Conservation (phyloP, 805 yeast species). For the Candida parachauliodes region DNA sequence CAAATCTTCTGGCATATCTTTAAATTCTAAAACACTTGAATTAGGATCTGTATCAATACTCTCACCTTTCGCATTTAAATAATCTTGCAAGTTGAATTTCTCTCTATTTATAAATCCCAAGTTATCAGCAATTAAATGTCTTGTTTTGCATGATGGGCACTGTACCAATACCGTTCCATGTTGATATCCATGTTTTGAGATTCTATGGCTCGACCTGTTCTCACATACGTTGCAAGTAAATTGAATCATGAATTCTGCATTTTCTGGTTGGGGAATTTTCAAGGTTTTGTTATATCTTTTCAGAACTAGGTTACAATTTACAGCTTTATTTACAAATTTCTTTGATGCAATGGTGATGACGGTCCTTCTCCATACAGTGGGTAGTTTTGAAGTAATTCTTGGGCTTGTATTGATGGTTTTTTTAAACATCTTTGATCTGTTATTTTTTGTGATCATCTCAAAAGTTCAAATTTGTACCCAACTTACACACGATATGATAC, state of each 20-base stretch:
- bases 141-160: constrained; percentile 85
- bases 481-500: neutral
- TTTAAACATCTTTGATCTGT: neutral
- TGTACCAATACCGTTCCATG: constrained; percentile 83
- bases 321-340: too few species aligned
- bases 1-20: constrained; percentile 60
- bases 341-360: too few species aligned
- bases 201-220: constrained; percentile 80
- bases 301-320: neutral
- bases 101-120: constrained; percentile 73
- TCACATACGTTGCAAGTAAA: constrained; percentile 90
- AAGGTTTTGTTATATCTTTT: neutral
- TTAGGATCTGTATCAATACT: constrained; percentile 49
- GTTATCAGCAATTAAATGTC: constrained; percentile 86
- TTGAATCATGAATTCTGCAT: constrained; percentile 66
- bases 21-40: constrained; percentile 60
- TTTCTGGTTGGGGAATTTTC: neutral
- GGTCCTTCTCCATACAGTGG: too few species aligned
- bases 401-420: neutral
- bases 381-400: neutral
- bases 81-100: constrained; percentile 74
- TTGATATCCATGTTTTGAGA: constrained; percentile 88
- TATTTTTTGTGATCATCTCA: neutral
- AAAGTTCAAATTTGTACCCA: neutral
- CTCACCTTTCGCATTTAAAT: constrained; percentile 73